Base-by-base conservation (phyloP, 2,329 filamentous ascomycete genomes). In the Colletotrichum endophyticum region DNA sequence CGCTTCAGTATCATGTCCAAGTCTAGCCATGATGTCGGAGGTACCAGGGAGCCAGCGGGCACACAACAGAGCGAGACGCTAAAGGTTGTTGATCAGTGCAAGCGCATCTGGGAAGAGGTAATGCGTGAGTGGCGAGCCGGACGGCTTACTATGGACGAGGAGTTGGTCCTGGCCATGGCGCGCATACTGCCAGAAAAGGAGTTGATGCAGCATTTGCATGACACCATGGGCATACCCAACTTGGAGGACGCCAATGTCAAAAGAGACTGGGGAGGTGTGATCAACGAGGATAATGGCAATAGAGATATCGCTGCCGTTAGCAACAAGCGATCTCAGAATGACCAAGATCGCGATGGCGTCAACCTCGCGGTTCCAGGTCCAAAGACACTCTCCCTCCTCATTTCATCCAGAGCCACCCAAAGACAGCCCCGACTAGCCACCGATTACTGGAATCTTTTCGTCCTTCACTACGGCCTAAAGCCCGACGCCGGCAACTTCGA, bases 121-220 rank as follows among this genome's bases (percentile, higher is more conserved):
- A 87, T 95, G 22, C 84, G 87, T n/a, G 93, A 92, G 78, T 99
- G 96, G 96, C 90, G 89, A 70, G 88, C 89, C 70, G 95, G 94
- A 34, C 87, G 92, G 68, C 80, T 99, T 19, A 80, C 89, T 66
- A 88, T 99, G 25, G 96, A 98, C 80, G 95, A 97, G 83, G 87
- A 91, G 72, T 87, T 99, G 25, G 94, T 98, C 5, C 94, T 92
- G 81, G 89, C 94, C 34, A 98, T 99, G 95, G 95, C 93, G 8
- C 90, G 93, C 44, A 80, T 98, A 5, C 87, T 99, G n/a, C 85
- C 96, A 27, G 86, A 93, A 66, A 92, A 28, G 25, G 34, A 53
- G n/a, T 22, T 53, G 44, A 53, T 53, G 32, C 34, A 64, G 94
- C 19, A 86, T 89, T 13, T 98, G n/a, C 90, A 95, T 79, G 93